These are phyloP conservation scores for Articulospora tetracladia DNA, from an alignment of 495 filamentous ascomycete genomes.

Conservation along the genomic window DNA sequence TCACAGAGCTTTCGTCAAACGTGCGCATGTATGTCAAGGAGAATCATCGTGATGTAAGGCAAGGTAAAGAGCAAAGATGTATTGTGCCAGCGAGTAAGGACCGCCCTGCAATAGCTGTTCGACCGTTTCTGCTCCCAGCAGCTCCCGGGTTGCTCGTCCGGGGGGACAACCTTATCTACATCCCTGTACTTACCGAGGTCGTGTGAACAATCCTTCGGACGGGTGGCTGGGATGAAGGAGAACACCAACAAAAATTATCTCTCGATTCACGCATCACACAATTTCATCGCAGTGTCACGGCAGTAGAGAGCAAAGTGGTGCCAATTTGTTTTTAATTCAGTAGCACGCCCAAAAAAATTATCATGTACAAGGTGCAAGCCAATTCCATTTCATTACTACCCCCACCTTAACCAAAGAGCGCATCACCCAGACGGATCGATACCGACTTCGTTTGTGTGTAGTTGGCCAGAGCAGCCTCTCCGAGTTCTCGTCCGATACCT, in stretches of 20 bases:
- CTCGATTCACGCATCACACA: too few relatives aligned
- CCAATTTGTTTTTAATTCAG: background rate
- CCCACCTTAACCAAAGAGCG: constrained; percentile 31
- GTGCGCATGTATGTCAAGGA: too few relatives aligned
- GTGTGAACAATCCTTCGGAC: background rate
- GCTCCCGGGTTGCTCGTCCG: too few relatives aligned
- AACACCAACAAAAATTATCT: too few relatives aligned
- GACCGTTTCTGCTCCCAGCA: too few relatives aligned
- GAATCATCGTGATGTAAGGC: too few relatives aligned
- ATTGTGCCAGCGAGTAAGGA: too few relatives aligned
- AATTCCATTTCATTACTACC: constrained; percentile 1
- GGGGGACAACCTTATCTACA: constrained; percentile 14
- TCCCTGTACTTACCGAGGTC: constrained; percentile 1
- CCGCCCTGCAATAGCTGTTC: too few relatives aligned
- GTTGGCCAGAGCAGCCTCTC: constrained; percentile 88
- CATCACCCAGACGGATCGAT: constrained; percentile 44
- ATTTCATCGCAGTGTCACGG: too few relatives aligned
- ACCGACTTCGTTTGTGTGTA: constrained; percentile 77
- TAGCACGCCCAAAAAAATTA: constrained; percentile 2
- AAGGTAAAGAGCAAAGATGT: too few relatives aligned
- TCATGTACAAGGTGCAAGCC: constrained; percentile 20
- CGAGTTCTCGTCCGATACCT: constrained; percentile 91
- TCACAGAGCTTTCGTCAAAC: too few relatives aligned
- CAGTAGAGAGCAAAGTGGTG: background rate
- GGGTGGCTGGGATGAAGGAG: constrained; percentile 7